Conservation (phyloP, 768 basidiomycete species). For the Suillus discolor region DNA sequence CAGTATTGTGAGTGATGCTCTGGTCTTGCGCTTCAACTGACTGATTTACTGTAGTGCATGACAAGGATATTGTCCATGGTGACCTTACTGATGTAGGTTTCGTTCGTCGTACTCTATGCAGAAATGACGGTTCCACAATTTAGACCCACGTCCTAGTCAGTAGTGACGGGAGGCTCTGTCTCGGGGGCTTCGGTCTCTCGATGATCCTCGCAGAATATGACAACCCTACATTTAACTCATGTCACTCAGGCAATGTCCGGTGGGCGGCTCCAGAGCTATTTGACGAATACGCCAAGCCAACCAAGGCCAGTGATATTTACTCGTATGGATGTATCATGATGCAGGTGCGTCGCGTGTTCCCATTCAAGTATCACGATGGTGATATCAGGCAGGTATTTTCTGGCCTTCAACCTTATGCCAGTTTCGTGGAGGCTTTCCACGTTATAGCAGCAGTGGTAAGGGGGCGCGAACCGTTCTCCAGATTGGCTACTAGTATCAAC, state of each 20-base stretch:
- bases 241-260: not conserved
- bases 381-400: not conserved
- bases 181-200: not conserved
- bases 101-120: not conserved
- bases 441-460: not conserved
- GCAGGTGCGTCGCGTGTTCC: not conserved
- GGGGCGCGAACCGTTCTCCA: not conserved
- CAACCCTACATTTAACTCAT: not conserved
- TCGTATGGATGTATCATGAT: not conserved
- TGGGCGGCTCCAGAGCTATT: not conserved
- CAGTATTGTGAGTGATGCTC: not conserved
- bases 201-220: not conserved
- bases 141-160: not conserved
- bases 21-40: not conserved
- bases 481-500: not conserved
- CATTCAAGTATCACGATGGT: not conserved
- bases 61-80: not conserved
- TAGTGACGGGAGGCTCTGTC: not conserved
- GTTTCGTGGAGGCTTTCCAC: fast-evolving
- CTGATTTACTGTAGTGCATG: not conserved
- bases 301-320: not conserved
- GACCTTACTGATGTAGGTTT: not conserved
- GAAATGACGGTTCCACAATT: not conserved
- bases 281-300: no score
- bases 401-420: not conserved